Evolutionary conservation across 1,139 yeast species (phyloP).

Genomic region (Saccharomyces hybrid): DNA sequence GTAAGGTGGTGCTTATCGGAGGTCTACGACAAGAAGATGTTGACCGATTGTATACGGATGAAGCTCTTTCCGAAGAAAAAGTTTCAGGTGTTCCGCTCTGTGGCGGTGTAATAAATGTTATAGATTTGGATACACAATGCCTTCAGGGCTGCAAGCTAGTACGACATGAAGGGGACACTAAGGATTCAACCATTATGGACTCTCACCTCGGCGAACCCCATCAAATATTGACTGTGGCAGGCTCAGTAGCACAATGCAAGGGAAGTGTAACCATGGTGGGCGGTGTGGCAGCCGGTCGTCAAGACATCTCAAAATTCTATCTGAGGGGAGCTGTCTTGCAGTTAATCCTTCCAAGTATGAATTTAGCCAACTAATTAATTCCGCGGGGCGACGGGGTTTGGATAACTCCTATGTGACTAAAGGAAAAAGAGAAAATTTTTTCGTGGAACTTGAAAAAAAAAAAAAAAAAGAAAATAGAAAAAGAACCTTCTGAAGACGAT

Average conservation of each 20-base stretch:
- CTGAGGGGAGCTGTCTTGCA: conserved; percentile 3
- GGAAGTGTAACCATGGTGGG: conserved; percentile 4
- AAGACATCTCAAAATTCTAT: background rate
- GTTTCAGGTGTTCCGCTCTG: conserved; percentile 9
- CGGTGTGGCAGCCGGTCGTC: background rate
- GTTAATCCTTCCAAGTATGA: conserved; percentile 4
- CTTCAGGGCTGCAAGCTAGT: conserved; percentile 12
- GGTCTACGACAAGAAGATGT: conserved; percentile 26
- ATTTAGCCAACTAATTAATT: conserved; percentile 1
- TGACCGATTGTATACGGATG: conserved; percentile 9
- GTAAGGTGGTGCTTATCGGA: conserved; percentile 22
- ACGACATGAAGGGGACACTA: background rate
- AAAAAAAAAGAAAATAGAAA: background rate
- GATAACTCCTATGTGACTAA: background rate
- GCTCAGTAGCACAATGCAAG: background rate
- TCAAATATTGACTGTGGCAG: conserved; percentile 1
- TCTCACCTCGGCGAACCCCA: conserved; percentile 1
- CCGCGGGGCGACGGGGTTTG: background rate
- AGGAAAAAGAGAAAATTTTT: background rate
- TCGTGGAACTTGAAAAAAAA: conserved; percentile 1
- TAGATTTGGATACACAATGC: conserved; percentile 20
- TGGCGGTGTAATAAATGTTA: conserved; percentile 14
- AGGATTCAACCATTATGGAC: background rate
- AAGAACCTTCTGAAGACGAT: background rate
- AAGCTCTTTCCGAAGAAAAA: background rate